Base-by-base conservation (phyloP, 2,329 filamentous ascomycete species). In the Fusarium virguliforme region DNA sequence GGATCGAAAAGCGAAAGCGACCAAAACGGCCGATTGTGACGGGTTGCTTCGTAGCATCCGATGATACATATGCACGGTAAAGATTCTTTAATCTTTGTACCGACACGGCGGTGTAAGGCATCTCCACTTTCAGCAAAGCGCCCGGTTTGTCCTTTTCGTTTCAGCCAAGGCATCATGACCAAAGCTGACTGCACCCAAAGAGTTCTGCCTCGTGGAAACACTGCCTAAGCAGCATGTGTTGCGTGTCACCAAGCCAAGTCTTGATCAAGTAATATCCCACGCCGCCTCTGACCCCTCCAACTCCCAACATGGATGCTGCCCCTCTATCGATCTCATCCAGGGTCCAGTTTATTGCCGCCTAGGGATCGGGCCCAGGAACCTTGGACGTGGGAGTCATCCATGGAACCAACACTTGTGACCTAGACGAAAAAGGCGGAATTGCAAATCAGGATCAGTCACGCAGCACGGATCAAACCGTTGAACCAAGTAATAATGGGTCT, bases 371-470 rank as follows among this genome's bases (percentile, higher is more conserved):
- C 67, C 40, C n/a, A 18, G 40, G 40, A 65, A 73, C 58, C 60
- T 46, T 70, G 64, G 60, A 46, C 57, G 56, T 69, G 66, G 41
- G 46, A 48, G 51, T 43, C 40, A 43, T 43, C 22, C 61, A 62
- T 34, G 53, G 41, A 50, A 48, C 57, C 54, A 38, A 38, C 60
- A 70, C 70, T 58, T 67, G 70, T 75, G 72, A 73, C 68, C 56
- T 28, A n/a, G 40, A 28, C 41, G 18, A 32, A 66, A 72, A 62
- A 50, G 68, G 65, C 55, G 51, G 55, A 60, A 18, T 34, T 59
- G 51, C 38, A 40, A 8, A 10, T 10, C 50, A 13, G 50, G 50
- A 30, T 48, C 35, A 22, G 51, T 53, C 18, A 67, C 38, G 35
- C 26, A 55, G 40, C 68, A 51, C 48, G 37, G 46, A 40, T 41